Evolutionary conservation across 306 rosid species (phyloP), one percentile per base, ranked within the genome.

Genomic region (Dryas drummondii): DNA sequence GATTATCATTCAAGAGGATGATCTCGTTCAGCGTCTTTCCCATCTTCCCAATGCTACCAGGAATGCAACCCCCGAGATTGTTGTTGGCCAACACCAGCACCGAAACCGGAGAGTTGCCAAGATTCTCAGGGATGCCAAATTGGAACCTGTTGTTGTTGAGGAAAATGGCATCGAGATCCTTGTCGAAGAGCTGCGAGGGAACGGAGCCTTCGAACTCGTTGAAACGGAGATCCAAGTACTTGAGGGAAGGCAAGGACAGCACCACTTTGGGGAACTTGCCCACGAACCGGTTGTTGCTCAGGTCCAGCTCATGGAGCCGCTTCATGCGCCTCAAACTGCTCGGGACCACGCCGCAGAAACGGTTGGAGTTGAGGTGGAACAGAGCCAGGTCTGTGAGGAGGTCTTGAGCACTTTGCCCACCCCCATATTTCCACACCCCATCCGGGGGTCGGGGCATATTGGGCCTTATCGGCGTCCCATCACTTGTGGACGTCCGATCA

Each of bases 21-120:
- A 77, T 77, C 63, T 77, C 81, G 48, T 77, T 77, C 64, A 77
- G 70, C 3, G 81, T 77, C 55, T 77, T 59, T 48, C 64, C 68
- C 81, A 77, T 77, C 52, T 77, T 77, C 11, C 81, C 81, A 19
- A 77, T 77, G 71, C 76, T 77, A 3, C 47, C 78, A 5, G 82
- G 82, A 15, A 79, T 61, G 63, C 82, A 79, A 9, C 82, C 82
- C 0, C 82, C 82, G 3, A 79, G 73, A 7, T 72, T 22, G 72
- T 79, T 79, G 73, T 79, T 79, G 41, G 82, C 82, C 45, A 79
- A 54, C 41, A 79, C 82, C 26, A 79, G 52, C 22, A 79, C 82
- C 26, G 82, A 79, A 65, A 79, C 81, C 3, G 76, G 81, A 10
- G 81, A 77, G 70, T 77, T 77, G 6, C 81, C 81, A 4, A 77